phyloP scores from a whole-genome alignment of 108 stramenopile genomes.

The Mediolabrus comicus region DNA sequence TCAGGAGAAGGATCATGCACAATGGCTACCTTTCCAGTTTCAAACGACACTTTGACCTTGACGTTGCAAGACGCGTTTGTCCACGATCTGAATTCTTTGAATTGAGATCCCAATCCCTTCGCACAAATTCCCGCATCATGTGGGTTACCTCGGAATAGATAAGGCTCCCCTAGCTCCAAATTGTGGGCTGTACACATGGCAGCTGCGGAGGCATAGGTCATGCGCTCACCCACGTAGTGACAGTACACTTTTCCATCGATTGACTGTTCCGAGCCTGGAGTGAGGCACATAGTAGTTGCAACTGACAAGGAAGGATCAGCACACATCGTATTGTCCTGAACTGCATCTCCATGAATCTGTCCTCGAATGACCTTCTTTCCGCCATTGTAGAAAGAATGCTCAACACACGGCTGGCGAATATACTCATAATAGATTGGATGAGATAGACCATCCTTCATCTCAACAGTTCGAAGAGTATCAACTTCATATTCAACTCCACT shows the following conservation, averaged over 20 bases:
- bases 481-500: conserved; percentile 47
- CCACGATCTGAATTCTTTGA: conserved; percentile 20
- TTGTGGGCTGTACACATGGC: conserved; percentile 10
- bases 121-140: conserved; percentile 8
- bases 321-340: conserved; percentile 21
- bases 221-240: conserved; percentile 13
- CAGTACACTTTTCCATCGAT: not conserved
- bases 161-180: conserved; percentile 9
- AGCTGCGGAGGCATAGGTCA: conserved; percentile 21
- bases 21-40: conserved; percentile 46
- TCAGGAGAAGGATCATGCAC: conserved; percentile 43
- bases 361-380: conserved; percentile 31
- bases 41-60: conserved; percentile 22
- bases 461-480: conserved; percentile 47
- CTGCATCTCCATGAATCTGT: not conserved
- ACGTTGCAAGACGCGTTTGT: conserved; percentile 22
- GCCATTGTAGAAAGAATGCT: conserved; percentile 50
- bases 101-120: conserved; percentile 1
- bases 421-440: conserved; percentile 56
- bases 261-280: not conserved
- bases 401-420: conserved; percentile 49
- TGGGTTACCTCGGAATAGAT: not conserved
- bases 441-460: conserved; percentile 21
- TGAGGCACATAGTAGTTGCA: conserved; percentile 29
- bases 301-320: conserved; percentile 27